These are phyloP conservation scores for Patellaria atrata DNA, from an alignment of 495 filamentous ascomycete genomes.

Conservation along the genomic window DNA sequence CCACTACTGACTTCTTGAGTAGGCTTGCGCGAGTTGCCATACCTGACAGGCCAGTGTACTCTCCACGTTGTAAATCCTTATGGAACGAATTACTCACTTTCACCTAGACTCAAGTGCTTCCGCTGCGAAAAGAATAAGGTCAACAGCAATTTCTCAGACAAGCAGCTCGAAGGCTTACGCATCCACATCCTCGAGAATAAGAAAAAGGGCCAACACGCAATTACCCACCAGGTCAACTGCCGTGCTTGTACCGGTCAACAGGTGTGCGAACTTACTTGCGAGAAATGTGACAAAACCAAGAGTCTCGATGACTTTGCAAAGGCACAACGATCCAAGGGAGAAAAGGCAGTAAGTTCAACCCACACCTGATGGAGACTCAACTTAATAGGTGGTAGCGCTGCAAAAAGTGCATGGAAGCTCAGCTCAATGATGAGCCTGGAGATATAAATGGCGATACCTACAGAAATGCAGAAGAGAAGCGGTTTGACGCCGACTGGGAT, in stretches of 20 bases:
- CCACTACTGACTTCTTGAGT: no score
- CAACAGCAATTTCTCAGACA: constrained; percentile 11
- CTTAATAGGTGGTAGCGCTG: constrained; percentile 10
- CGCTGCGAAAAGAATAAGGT: constrained; percentile 8
- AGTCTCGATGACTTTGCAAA: constrained; percentile 41
- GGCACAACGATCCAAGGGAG: constrained; percentile 34
- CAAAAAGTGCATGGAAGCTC: constrained; percentile 13
- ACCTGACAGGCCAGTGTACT: no score
- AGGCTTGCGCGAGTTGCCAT: no score
- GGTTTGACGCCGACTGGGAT: no score
- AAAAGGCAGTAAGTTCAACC: constrained; percentile 26
- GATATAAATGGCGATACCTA: no score
- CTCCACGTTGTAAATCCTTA: no score
- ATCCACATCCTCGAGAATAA: constrained; percentile 4
- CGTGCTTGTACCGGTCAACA: constrained; percentile 24
- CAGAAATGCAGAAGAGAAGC: no score
- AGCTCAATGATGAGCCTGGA: constrained; percentile 10
- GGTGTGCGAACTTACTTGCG: constrained; percentile 24
- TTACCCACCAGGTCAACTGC: constrained; percentile 20
- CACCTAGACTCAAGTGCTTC: constrained; percentile 8
- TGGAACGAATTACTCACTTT: no score
- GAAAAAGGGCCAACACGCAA: constrained; percentile 1
- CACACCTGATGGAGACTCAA: no score
- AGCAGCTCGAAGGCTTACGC: constrained; percentile 10
- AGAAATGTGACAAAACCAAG: constrained; percentile 34